phyloP scores from a whole-genome alignment of 345 rosid species.

The Euphorbia tirucalli region DNA sequence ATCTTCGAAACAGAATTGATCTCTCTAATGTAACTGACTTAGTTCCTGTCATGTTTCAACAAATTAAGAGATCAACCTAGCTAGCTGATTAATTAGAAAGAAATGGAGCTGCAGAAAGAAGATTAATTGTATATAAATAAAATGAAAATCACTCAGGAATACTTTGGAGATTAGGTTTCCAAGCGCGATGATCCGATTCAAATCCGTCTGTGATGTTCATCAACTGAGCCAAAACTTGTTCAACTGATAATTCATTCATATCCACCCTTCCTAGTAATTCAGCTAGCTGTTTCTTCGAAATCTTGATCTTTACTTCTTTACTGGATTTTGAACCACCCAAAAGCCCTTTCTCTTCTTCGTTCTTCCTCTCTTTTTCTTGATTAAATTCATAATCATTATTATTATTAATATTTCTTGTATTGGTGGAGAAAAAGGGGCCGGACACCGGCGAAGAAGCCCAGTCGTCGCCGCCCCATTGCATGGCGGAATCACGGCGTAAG shows the following conservation, averaged over 20 bases:
- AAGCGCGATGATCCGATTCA: slow-evolving; percentile 38
- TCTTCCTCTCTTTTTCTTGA: not conserved
- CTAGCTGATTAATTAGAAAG: too few relatives aligned
- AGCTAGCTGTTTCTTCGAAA: slow-evolving; percentile 50
- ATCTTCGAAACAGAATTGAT: too few relatives aligned
- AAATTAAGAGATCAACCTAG: too few relatives aligned
- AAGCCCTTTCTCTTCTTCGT: slow-evolving; percentile 13
- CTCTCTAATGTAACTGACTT: too few relatives aligned
- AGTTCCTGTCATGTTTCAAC: not conserved
- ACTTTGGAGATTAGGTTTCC: slow-evolving; percentile 65
- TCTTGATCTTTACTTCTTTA: slow-evolving; percentile 51
- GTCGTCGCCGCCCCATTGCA: slow-evolving; percentile 56
- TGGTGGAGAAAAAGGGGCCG: not conserved
- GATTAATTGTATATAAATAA: not conserved
- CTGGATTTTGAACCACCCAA: slow-evolving; percentile 5
- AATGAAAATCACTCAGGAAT: slow-evolving; percentile 60
- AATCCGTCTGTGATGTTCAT: slow-evolving; percentile 16
- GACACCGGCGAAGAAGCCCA: slow-evolving; percentile 30
- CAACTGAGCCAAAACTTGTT: slow-evolving; percentile 44
- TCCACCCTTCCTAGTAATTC: slow-evolving; percentile 47
- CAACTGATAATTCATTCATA: slow-evolving; percentile 34
- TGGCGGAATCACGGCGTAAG: slow-evolving; percentile 31
- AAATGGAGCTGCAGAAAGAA: too few relatives aligned
- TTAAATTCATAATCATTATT: too few relatives aligned
- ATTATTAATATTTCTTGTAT: too few relatives aligned